phyloP scores from a whole-genome alignment of 176 grass and related monocot species.

The Musa troglodytarum region DNA sequence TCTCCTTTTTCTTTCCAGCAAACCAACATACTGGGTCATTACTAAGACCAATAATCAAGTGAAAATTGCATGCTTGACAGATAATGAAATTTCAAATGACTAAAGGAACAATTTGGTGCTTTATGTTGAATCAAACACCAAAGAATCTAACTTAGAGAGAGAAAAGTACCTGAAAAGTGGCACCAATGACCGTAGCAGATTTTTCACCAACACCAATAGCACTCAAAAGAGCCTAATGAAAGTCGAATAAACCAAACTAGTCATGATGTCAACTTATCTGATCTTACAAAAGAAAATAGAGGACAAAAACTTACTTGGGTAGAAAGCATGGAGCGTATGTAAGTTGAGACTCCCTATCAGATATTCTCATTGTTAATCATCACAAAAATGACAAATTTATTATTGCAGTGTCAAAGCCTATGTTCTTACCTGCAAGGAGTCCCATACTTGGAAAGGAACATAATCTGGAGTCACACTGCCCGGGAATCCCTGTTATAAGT shows the following conservation, averaged over 20 bases:
- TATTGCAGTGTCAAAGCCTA: not conserved
- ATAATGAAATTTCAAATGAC: too few species aligned
- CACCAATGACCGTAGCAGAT: constrained; percentile 89
- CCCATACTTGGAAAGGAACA: constrained; percentile 84
- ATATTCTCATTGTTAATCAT: not conserved
- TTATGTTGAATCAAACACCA: too few species aligned
- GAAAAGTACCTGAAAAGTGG: constrained; percentile 75
- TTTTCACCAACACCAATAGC: constrained; percentile 88
- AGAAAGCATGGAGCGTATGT: constrained; percentile 85
- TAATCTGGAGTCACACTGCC: constrained; percentile 85
- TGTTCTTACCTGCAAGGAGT: constrained; percentile 58
- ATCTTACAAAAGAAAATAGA: constrained; percentile 7
- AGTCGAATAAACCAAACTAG: constrained; percentile 27
- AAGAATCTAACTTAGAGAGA: not conserved
- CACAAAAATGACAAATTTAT: not conserved
- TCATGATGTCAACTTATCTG: constrained; percentile 13
- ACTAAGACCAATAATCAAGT: too few species aligned
- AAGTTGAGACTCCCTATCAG: constrained; percentile 69
- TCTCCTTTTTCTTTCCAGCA: too few species aligned
- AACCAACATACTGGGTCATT: too few species aligned
- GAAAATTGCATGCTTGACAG: too few species aligned
- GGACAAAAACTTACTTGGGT: constrained; percentile 56
- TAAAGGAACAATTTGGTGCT: too few species aligned
- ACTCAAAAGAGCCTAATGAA: constrained; percentile 64
- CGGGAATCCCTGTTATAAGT: constrained; percentile 61